A percentile compares a stretch with the other conserved stretches of the same genome.
Conservation (phyloP, 176 grass and related monocot genomes). For the Tillandsia leiboldiana region DNA sequence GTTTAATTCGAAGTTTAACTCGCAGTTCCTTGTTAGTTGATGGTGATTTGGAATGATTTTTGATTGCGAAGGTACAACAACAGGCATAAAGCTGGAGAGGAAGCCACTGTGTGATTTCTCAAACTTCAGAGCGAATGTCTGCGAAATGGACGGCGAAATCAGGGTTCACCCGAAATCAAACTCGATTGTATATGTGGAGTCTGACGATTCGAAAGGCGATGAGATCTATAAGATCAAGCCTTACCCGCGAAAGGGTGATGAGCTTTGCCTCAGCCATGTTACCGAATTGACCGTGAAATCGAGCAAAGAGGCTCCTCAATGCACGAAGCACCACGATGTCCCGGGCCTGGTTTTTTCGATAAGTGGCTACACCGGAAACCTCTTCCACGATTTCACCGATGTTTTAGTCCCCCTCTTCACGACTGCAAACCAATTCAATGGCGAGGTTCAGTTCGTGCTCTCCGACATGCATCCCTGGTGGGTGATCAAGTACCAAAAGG, state of each 20-base stretch:
- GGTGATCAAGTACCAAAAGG: constrained; percentile 54
- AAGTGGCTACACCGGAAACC: constrained; percentile 84
- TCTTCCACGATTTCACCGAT: constrained; percentile 91
- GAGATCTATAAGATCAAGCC: constrained; percentile 68
- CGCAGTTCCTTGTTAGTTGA: not conserved
- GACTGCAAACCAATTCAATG: constrained; percentile 70
- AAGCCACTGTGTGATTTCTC: constrained; percentile 16
- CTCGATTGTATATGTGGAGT: constrained; percentile 21
- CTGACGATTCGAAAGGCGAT: constrained; percentile 26
- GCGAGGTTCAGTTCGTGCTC: constrained; percentile 80
- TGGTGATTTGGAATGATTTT: not conserved
- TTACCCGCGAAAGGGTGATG: constrained; percentile 78
- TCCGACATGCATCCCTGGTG: constrained; percentile 64
- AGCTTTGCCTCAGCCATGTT: constrained; percentile 45
- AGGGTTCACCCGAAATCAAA: not conserved
- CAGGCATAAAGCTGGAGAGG: not conserved
- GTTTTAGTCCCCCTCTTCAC: constrained; percentile 85
- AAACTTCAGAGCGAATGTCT: constrained; percentile 5
- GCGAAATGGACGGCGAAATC: constrained; percentile 17
- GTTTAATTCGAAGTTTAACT: not conserved
- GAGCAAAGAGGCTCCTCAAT: constrained; percentile 41
- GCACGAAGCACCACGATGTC: constrained; percentile 51
- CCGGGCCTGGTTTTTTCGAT: constrained; percentile 60
- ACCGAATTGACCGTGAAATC: constrained; percentile 57
- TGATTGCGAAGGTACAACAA: not conserved